A percentile compares a stretch with the other conserved stretches of the same genome.
Evolutionary conservation across 163 green algal genomes (phyloP).

Genomic region (Volvox carteri): DNA sequence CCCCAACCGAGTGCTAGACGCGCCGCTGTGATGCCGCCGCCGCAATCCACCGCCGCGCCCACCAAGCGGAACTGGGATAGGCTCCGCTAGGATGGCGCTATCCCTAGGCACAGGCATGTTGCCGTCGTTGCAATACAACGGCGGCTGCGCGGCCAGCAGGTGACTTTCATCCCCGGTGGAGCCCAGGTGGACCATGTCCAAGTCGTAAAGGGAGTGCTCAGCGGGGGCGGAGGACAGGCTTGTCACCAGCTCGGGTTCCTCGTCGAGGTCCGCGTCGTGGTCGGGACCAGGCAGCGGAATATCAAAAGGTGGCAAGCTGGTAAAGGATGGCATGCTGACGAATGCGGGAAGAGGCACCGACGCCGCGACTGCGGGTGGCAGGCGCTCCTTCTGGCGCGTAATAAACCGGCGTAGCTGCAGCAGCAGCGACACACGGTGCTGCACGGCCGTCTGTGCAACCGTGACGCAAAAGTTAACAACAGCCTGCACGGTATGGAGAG

Average conservation of each 20-base stretch:
- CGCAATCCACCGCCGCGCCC: neutral
- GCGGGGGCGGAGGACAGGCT: neutral
- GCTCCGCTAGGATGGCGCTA: neutral
- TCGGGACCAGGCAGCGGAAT: neutral
- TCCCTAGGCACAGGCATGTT: neutral
- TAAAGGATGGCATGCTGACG: conserved; percentile 50
- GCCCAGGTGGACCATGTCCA: neutral
- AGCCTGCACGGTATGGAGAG: conserved; percentile 41
- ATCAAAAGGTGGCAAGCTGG: conserved; percentile 20
- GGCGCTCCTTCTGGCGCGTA: conserved; percentile 37
- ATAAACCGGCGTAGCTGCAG: conserved; percentile 56
- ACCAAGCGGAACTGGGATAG: neutral
- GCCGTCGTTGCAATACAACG: conserved; percentile 3
- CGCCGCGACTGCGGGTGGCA: conserved; percentile 36
- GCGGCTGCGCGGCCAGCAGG: neutral
- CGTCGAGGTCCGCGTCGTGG: neutral
- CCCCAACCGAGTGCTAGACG: neutral
- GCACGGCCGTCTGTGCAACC: conserved; percentile 9
- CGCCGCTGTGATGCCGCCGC: conserved; percentile 1
- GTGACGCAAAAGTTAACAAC: conserved; percentile 56
- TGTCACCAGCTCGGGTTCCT: neutral
- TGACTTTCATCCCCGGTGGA: neutral
- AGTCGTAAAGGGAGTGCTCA: neutral
- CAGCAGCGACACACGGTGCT: conserved; percentile 59
- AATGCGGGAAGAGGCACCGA: conserved; percentile 38